Base-by-base conservation (phyloP, 192 early-diverging fungal species). In the Dispira parvispora region DNA sequence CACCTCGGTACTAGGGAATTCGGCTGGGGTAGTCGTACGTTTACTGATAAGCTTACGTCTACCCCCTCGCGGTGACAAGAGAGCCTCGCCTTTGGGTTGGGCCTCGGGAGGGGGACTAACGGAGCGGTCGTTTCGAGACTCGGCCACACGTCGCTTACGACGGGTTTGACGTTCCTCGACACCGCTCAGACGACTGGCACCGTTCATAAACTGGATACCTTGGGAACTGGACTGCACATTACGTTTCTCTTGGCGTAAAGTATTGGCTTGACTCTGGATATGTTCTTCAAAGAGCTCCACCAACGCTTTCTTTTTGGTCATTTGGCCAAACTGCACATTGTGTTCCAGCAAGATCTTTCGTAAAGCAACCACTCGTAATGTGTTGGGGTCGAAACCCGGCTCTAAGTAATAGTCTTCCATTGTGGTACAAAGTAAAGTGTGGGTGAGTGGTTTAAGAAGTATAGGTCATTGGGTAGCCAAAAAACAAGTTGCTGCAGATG, bases 231-330 rank as follows among this genome's bases (percentile, higher is more conserved):
- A 50, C 47, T 16, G 47, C 18, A 23, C 47, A 9, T 16, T 23
- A 50, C 9, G 16, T 16, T 23, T 16, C 47, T 72, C 70, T 65
- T 70, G 70, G 66, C 74, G 74, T 56, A 72, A 57, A 54, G 62
- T 70, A 62, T 43, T 27, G 1, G 72, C 69, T 11, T 64, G 54
- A 54, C 56, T 61, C 8, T 68, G 46, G 11, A 76, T 68, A 0
- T 47, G 45, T 4, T 49, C 45, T 18, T 70, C 55, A 0, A 76
- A 44, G 12, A 76, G 44, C 0, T 32, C 65, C 23, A 76, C 4
- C 3, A 76, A 50, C 65, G 71, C 71, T 43, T 55, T 25, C 55
- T 76, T 76, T 44, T 76, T 76, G 44, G 71, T 71, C 49, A 68
- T 67, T 27, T 63, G 65, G 9, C 69, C 69, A 54, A 63, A 76